phyloP scores from a whole-genome alignment of 2,329 filamentous ascomycete genomes.

The Canariomyces notabilis region DNA sequence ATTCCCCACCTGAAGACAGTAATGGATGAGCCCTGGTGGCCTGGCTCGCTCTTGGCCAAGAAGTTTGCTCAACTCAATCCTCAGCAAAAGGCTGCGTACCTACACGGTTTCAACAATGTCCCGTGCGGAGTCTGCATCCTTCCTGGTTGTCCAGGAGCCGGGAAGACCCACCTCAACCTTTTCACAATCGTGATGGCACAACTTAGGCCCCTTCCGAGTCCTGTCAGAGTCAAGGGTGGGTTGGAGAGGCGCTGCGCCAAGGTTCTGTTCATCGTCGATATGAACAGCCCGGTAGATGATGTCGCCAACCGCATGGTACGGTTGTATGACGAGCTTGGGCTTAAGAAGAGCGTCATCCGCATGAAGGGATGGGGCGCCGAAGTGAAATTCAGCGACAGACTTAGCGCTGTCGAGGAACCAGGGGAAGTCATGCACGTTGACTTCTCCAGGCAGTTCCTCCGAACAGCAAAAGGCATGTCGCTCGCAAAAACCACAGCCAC shows the following conservation, averaged over 20 bases:
- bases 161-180: conserved; percentile 15
- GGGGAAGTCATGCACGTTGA: conserved; percentile 1
- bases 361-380: conserved; percentile 12
- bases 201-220: neutral
- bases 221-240: neutral
- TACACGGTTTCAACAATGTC: conserved; percentile 6
- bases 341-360: conserved; percentile 14
- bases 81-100: conserved; percentile 8
- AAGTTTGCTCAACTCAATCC: conserved; percentile 6
- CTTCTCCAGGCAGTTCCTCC: conserved; percentile 11
- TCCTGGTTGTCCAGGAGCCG: conserved; percentile 14
- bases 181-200: conserved; percentile 12
- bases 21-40: neutral
- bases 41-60: conserved; percentile 1
- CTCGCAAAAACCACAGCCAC: neutral
- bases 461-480: neutral
- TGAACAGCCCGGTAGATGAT: conserved; percentile 15
- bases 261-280: conserved; percentile 15
- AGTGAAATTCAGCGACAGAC: conserved; percentile 3
- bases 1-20: conserved; percentile 9
- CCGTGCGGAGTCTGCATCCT: conserved; percentile 12
- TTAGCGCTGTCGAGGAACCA: conserved; percentile 9
- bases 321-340: conserved; percentile 2
- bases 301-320: conserved; percentile 11
- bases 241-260: conserved; percentile 4